A percentile compares a stretch with the other conserved stretches of the same genome.
phyloP scores from a whole-genome alignment of 177 flowering plant genomes.

The Tripterygium wilfordii region DNA sequence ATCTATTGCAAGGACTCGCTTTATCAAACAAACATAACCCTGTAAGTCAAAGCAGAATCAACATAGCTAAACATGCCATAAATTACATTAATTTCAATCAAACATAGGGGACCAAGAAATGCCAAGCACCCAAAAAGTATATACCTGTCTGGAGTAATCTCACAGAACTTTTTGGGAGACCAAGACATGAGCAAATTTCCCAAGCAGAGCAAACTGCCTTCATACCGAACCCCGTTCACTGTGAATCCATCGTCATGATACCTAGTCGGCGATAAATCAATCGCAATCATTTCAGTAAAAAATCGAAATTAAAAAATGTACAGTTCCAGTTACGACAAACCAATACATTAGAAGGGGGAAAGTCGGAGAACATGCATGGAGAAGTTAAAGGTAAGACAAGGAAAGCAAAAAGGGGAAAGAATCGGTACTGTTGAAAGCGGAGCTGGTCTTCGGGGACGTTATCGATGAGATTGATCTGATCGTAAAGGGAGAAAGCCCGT shows the following conservation, averaged over 20 bases:
- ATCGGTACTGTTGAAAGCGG: constrained; percentile 64
- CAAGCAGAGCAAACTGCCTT: constrained; percentile 84
- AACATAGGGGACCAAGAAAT: not conserved
- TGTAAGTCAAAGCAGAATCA: no score
- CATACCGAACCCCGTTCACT: constrained; percentile 69
- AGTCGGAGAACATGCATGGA: not conserved
- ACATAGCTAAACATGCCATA: no score
- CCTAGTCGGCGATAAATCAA: no score
- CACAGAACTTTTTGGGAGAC: constrained; percentile 70
- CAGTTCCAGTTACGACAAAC: no score
- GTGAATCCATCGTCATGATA: constrained; percentile 78
- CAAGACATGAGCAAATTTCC: constrained; percentile 80
- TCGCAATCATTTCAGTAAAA: no score
- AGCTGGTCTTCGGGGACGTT: constrained; percentile 85
- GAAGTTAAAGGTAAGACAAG: not conserved
- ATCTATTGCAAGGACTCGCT: no score
- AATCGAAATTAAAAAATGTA: no score
- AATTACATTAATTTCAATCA: no score
- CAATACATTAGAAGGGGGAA: no score
- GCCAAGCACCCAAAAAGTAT: not conserved
- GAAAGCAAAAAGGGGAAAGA: not conserved
- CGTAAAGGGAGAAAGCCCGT: constrained; percentile 91
- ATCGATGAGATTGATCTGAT: constrained; percentile 93
- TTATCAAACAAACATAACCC: no score
- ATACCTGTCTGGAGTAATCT: constrained; percentile 70